Percentiles rank a stretch among this genome's conserved stretches.
Evolutionary conservation across 2,329 filamentous ascomycete species (phyloP).

Genomic region (Fusarium poae): DNA sequence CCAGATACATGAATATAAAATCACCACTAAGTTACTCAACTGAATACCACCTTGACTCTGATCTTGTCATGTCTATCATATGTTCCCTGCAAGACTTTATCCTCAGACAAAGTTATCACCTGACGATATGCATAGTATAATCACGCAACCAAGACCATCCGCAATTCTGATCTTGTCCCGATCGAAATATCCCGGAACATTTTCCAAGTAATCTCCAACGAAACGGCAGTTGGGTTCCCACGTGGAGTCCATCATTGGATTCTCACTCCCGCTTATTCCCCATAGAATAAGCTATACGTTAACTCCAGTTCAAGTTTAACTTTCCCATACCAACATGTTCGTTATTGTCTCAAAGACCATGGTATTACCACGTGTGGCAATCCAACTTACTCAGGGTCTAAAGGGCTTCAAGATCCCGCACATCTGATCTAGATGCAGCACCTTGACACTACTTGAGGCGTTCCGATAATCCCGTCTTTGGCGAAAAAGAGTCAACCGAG

Average conservation of each 20-base stretch:
- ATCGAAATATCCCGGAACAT: conserved; percentile 13
- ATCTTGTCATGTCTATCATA: not conserved
- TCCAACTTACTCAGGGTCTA: conserved; percentile 2
- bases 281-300: conserved; percentile 17
- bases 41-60: not conserved
- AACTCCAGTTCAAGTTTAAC: not conserved
- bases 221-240: conserved; percentile 32
- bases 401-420: not conserved
- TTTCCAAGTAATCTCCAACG: not conserved
- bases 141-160: not conserved
- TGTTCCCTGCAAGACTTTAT: not conserved
- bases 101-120: not conserved
- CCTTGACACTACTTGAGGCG: conserved; percentile 5
- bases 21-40: not conserved
- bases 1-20: not conserved
- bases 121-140: not conserved
- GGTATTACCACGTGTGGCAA: conserved; percentile 30
- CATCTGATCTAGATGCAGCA: conserved; percentile 15
- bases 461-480: conserved; percentile 19
- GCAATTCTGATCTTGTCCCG: conserved; percentile 5
- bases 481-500: conserved; percentile 22
- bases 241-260: conserved; percentile 47
- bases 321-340: conserved; percentile 6
- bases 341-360: conserved; percentile 11
- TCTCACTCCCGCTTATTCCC: conserved; percentile 24